A percentile compares a stretch with the other conserved stretches of the same genome.
Conservation (phyloP, 257 asterid genomes). For the Forsythia suspensa region DNA sequence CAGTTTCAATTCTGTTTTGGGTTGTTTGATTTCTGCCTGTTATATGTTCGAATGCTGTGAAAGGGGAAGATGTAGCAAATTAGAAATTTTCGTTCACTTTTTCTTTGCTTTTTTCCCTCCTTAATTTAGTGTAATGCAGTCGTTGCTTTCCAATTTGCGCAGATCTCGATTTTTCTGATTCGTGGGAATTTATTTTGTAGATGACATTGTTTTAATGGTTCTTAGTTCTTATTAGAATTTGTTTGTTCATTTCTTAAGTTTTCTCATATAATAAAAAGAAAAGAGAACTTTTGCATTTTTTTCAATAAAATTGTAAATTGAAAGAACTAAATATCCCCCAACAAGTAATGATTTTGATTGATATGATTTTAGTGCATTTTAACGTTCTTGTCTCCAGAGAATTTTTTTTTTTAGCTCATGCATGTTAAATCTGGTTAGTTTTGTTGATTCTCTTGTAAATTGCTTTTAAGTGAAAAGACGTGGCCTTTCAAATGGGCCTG, state of each 20-base stretch:
- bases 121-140: constrained; percentile 11
- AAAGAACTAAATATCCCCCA: background rate
- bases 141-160: constrained; percentile 18
- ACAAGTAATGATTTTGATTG: background rate
- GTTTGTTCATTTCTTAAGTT: background rate
- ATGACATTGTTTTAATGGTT: background rate
- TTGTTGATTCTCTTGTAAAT: background rate
- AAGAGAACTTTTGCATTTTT: background rate
- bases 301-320: too few species aligned
- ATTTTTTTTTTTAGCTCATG: background rate
- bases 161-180: constrained; percentile 14
- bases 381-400: background rate
- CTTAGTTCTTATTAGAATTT: background rate
- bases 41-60: background rate
- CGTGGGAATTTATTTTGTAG: constrained; percentile 1
- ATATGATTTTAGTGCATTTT: background rate
- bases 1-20: background rate
- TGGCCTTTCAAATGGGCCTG: background rate
- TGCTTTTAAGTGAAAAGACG: background rate
- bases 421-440: background rate
- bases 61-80: background rate
- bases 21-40: background rate
- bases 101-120: background rate
- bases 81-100: background rate
- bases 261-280: background rate